Evolutionary conservation across 1,284 basidiomycete species (phyloP).

Genomic region (Ustilago sp.): DNA sequence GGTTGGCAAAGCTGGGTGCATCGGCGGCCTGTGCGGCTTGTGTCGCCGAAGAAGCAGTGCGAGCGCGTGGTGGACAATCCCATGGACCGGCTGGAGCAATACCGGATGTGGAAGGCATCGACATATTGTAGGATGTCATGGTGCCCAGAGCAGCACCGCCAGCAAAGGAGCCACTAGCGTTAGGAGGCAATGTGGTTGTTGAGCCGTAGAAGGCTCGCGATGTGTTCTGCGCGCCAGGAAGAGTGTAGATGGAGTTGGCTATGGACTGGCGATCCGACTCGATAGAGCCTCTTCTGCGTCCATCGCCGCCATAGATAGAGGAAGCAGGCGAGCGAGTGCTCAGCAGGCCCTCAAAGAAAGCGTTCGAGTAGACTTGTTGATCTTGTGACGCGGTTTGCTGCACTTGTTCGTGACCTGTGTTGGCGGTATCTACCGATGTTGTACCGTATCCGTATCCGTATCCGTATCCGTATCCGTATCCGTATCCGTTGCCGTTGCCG

Average conservation of each 20-base stretch:
- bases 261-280: constrained; percentile 61
- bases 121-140: constrained; percentile 42
- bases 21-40: constrained; percentile 59
- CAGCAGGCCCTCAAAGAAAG: constrained; percentile 46
- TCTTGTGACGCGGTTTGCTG: constrained; percentile 39
- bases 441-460: background rate
- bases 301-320: constrained; percentile 57
- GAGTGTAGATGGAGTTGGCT: constrained; percentile 56
- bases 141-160: constrained; percentile 27
- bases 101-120: constrained; percentile 20
- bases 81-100: constrained; percentile 23
- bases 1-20: constrained; percentile 42
- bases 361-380: constrained; percentile 46
- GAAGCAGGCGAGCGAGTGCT: constrained; percentile 51
- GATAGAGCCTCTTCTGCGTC: constrained; percentile 49
- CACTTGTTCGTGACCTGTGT: background rate
- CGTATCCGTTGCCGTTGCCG: constrained; percentile 14
- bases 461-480: constrained; percentile 19
- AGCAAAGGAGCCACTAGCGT: constrained; percentile 38
- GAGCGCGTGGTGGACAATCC: constrained; percentile 50
- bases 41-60: constrained; percentile 57
- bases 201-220: constrained; percentile 52
- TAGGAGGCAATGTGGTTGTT: constrained; percentile 38
- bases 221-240: constrained; percentile 39
- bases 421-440: constrained; percentile 5